Percentiles rank a stretch among this genome's conserved stretches.
Evolutionary conservation across 805 yeast genomes (phyloP).

Genomic region (Myxozyma neglecta): DNA sequence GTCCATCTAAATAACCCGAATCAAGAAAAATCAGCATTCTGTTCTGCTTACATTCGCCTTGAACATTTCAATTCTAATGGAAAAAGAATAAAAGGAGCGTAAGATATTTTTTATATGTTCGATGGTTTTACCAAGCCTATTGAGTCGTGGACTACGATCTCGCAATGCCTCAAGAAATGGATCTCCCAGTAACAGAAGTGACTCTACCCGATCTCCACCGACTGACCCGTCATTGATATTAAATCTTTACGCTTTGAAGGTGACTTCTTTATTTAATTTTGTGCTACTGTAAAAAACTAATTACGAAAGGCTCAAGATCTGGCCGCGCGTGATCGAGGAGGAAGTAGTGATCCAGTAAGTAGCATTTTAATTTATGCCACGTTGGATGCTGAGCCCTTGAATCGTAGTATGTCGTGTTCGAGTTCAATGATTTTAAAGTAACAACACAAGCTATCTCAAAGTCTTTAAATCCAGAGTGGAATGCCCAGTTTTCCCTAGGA

Average conservation of each 20-base stretch:
- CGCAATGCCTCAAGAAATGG: conserved; percentile 5
- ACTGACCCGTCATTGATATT: conserved; percentile 11
- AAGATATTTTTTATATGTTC: no score
- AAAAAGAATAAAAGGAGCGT: no score
- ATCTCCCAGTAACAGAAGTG: conserved; percentile 3
- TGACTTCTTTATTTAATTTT: background rate
- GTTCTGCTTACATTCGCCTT: no score
- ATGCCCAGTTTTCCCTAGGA: conserved; percentile 61
- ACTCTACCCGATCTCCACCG: conserved; percentile 7
- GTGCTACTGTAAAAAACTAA: background rate
- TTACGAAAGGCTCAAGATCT: conserved; percentile 24
- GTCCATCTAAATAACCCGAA: no score
- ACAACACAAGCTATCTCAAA: conserved; percentile 60
- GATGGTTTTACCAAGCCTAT: background rate
- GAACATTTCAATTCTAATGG: no score
- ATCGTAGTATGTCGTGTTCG: conserved; percentile 33
- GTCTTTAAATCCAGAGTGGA: conserved; percentile 75
- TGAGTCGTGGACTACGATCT: conserved; percentile 3
- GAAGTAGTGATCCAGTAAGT: conserved; percentile 30
- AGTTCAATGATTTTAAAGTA: conserved; percentile 36
- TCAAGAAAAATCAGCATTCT: no score
- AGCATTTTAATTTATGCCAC: background rate
- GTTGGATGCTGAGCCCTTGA: background rate
- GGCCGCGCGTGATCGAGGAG: conserved; percentile 25
- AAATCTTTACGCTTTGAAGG: conserved; percentile 19